Evolutionary conservation across 192 early-diverging fungal genomes (phyloP).

Genomic region (Umbelopsis vinacea): DNA sequence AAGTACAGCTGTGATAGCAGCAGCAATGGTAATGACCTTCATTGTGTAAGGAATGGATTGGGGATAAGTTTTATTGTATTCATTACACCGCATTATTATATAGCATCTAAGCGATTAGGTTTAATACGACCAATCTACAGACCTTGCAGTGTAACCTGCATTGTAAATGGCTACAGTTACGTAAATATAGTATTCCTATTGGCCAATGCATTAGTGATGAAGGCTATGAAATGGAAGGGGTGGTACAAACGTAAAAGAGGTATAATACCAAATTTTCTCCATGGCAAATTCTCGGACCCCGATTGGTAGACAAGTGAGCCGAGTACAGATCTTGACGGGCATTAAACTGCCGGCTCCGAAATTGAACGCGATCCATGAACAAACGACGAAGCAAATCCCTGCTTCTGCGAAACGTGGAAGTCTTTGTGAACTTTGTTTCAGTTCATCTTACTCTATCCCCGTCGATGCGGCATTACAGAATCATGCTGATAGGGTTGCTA

Average conservation of each 20-base stretch:
- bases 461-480: too few relatives aligned
- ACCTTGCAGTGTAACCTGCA: not conserved
- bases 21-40: constrained; percentile 10
- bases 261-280: not conserved
- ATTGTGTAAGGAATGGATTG: not conserved
- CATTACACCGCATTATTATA: not conserved
- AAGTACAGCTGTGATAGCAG: not conserved
- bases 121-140: not conserved
- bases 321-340: not conserved
- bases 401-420: not conserved
- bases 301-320: not conserved
- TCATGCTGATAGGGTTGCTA: too few relatives aligned
- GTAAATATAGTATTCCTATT: not conserved
- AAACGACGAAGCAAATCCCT: not conserved
- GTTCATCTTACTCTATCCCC: not conserved
- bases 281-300: not conserved
- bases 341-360: not conserved
- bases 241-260: not conserved
- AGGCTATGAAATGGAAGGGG: not conserved
- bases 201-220: not conserved
- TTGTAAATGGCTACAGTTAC: not conserved
- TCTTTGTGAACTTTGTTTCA: not conserved
- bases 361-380: not conserved
- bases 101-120: not conserved
- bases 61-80: not conserved